Percentiles rank a stretch among this genome's conserved stretches.
These are phyloP conservation scores for Hansenula sp. DNA, from an alignment of 1,139 yeast species.

Conservation along the genomic window DNA sequence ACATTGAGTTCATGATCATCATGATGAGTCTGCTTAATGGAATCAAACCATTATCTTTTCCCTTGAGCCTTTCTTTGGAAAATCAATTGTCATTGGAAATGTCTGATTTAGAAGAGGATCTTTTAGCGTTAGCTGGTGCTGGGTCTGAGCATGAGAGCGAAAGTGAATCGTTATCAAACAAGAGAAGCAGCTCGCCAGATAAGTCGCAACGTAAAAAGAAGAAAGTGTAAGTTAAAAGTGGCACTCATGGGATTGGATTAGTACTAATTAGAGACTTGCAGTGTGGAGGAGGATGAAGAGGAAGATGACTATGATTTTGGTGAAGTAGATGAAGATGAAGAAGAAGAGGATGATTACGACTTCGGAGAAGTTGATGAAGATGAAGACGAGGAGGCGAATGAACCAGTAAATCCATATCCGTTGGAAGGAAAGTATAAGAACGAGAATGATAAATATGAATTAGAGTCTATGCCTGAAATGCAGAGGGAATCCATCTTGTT, in stretches of 20 bases:
- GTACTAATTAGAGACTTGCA: not conserved
- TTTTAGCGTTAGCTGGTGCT: slow-evolving; percentile 81
- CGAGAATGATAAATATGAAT: slow-evolving; percentile 64
- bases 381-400: slow-evolving; percentile 27
- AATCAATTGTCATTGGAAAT: slow-evolving; percentile 4
- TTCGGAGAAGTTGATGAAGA: slow-evolving; percentile 22
- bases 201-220: slow-evolving; percentile 19
- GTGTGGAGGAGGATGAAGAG: slow-evolving; percentile 18
- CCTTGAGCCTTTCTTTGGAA: no score
- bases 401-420: slow-evolving; percentile 71
- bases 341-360: slow-evolving; percentile 30
- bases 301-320: slow-evolving; percentile 30
- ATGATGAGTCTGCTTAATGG: no score
- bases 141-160: slow-evolving; percentile 25
- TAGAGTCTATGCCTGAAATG: slow-evolving; percentile 82
- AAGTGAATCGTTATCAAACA: slow-evolving; percentile 22
- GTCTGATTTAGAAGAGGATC: slow-evolving; percentile 77
- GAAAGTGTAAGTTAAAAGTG: slow-evolving; percentile 21
- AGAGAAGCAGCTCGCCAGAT: slow-evolving; percentile 15
- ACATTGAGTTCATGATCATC: not conserved
- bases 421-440: slow-evolving; percentile 87
- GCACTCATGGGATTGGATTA: slow-evolving; percentile 1
- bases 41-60: no score
- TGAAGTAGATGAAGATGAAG: slow-evolving; percentile 28
- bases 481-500: slow-evolving; percentile 86